phyloP scores from a whole-genome alignment of 2,329 filamentous ascomycete genomes.

The Moelleriella libera region DNA sequence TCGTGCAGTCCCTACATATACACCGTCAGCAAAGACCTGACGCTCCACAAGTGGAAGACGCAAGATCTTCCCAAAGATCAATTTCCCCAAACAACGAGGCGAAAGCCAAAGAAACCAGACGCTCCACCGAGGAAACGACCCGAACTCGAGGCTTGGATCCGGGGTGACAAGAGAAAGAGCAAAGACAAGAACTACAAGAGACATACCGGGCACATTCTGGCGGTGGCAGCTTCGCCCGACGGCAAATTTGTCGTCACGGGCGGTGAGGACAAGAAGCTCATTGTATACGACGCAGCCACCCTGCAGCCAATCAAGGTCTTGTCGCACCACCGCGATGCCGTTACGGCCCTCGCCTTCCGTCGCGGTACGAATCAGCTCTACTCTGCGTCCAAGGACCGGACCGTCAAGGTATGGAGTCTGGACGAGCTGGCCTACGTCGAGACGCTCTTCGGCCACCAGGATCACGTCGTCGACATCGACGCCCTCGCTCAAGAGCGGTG shows the following conservation, averaged over 20 bases:
- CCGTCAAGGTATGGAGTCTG: conserved; percentile 89
- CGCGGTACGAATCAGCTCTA: conserved; percentile 85
- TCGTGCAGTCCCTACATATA: conserved; percentile 70
- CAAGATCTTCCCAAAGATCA: conserved; percentile 49
- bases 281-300: conserved; percentile 75
- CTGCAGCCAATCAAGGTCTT: conserved; percentile 73
- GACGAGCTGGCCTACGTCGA: conserved; percentile 90
- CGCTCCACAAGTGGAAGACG: conserved; percentile 80
- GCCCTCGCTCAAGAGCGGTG: conserved; percentile 78
- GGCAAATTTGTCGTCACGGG: conserved; percentile 87
- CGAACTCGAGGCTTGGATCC: conserved; percentile 46
- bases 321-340: conserved; percentile 78
- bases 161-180: conserved; percentile 44
- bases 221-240: conserved; percentile 75
- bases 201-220: conserved; percentile 68
- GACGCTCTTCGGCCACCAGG: conserved; percentile 91
- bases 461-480: conserved; percentile 73
- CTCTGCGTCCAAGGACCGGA: conserved; percentile 79
- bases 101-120: conserved; percentile 42
- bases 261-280: conserved; percentile 68
- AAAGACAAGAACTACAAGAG: conserved; percentile 56
- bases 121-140: conserved; percentile 48
- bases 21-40: conserved; percentile 74
- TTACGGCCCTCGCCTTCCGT: conserved; percentile 76
- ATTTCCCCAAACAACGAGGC: conserved; percentile 42